Percentiles rank a stretch among this genome's conserved stretches.
Conservation (phyloP, 2,329 filamentous ascomycete species). For the Penicillium occitanis region DNA sequence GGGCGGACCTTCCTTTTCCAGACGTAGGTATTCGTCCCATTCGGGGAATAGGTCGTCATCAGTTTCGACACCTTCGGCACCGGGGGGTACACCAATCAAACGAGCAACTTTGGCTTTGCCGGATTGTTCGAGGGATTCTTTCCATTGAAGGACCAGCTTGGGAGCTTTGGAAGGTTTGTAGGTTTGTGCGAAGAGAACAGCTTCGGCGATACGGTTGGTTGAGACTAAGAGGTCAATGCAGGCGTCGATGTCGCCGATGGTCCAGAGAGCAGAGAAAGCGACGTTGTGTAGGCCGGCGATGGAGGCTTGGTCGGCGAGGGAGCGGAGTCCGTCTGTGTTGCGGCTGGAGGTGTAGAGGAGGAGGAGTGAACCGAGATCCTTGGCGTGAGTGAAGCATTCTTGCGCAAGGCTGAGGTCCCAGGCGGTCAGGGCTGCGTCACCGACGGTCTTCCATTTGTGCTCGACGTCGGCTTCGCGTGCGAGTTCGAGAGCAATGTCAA, state of each 20-base stretch:
- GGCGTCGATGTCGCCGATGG: constrained; percentile 75
- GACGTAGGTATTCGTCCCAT: constrained; percentile 84
- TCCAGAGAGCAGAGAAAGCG: constrained; percentile 87
- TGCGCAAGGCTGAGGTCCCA: constrained; percentile 89
- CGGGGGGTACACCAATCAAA: constrained; percentile 76
- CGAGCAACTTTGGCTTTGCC: constrained; percentile 85
- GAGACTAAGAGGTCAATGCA: constrained; percentile 77
- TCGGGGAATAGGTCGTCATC: constrained; percentile 88
- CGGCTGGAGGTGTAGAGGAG: constrained; percentile 85
- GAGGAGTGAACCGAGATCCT: constrained; percentile 84
- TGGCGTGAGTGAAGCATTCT: constrained; percentile 88
- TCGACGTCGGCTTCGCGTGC: constrained; percentile 81
- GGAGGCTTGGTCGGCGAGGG: constrained; percentile 72
- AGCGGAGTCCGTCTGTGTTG: constrained; percentile 70
- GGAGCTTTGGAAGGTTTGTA: constrained; percentile 81
- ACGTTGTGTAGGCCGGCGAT: constrained; percentile 83
- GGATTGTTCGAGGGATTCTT: constrained; percentile 74
- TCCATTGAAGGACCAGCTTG: constrained; percentile 74
- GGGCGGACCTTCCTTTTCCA: constrained; percentile 69
- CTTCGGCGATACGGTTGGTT: constrained; percentile 79
- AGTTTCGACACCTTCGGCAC: constrained; percentile 54
- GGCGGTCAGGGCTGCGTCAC: constrained; percentile 78
- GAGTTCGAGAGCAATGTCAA: constrained; percentile 81
- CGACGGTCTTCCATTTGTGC: constrained; percentile 98
- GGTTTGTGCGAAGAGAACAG: constrained; percentile 88